These are phyloP conservation scores for Metschnikowia proteae DNA, from an alignment of 805 yeast species.

Conservation along the genomic window DNA sequence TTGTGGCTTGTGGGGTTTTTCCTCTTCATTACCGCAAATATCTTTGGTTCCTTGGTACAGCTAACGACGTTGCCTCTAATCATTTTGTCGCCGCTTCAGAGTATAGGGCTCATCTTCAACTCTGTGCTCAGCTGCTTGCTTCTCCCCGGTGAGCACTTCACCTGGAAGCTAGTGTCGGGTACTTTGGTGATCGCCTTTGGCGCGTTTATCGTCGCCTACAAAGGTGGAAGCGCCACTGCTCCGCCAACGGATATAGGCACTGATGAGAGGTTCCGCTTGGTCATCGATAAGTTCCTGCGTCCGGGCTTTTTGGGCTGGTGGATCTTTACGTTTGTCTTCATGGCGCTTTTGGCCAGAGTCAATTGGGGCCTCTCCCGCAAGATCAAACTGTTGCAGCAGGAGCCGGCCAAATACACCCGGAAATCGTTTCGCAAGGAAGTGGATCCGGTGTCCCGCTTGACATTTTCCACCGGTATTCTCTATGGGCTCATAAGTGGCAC, in stretches of 20 bases:
- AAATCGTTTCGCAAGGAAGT: conserved; percentile 8
- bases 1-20: conserved; percentile 75
- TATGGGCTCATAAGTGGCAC: conserved; percentile 73
- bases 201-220: conserved; percentile 71
- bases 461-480: conserved; percentile 50
- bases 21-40: conserved; percentile 67
- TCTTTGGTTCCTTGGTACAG: conserved; percentile 80
- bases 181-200: conserved; percentile 68
- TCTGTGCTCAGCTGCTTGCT: conserved; percentile 63
- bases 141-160: conserved; percentile 65
- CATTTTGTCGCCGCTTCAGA: conserved; percentile 76
- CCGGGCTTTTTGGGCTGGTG: conserved; percentile 59
- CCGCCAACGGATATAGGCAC: conserved; percentile 24
- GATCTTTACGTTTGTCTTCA: conserved; percentile 29
- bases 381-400: conserved; percentile 10
- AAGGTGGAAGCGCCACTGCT: conserved; percentile 44
- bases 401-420: conserved; percentile 5
- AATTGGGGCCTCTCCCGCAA: conserved; percentile 21
- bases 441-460: conserved; percentile 18
- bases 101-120: conserved; percentile 85
- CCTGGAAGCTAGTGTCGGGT: conserved; percentile 54
- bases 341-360: conserved; percentile 23
- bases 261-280: conserved; percentile 33
- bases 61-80: conserved; percentile 80
- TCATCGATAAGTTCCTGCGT: conserved; percentile 36